Conservation (phyloP, 495 filamentous ascomycete species). For the Jackrogersella minutella region DNA sequence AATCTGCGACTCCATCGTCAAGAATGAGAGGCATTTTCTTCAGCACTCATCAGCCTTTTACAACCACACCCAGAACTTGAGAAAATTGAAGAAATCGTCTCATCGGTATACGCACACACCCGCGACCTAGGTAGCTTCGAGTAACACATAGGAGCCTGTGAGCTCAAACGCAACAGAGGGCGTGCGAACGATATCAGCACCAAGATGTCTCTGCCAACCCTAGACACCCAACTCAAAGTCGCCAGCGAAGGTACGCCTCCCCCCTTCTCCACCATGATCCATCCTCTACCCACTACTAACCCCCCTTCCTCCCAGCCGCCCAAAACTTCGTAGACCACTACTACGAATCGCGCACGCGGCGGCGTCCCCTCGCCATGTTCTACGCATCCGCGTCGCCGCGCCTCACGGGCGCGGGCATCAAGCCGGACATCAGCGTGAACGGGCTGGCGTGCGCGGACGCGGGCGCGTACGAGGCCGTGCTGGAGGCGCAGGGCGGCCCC, state of each 20-base stretch:
- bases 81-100: background rate
- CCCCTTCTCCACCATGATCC: background rate
- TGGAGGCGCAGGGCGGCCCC: slow-evolving; percentile 45
- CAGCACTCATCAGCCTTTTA: background rate
- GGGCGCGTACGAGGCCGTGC: slow-evolving; percentile 50
- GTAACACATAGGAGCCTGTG: too few relatives aligned
- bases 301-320: slow-evolving; percentile 45
- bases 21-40: background rate
- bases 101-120: background rate
- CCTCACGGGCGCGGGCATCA: slow-evolving; percentile 43
- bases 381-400: slow-evolving; percentile 50
- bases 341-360: slow-evolving; percentile 50
- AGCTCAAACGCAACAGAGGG: too few relatives aligned
- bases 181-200: background rate
- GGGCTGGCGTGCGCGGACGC: slow-evolving; percentile 44
- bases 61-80: background rate
- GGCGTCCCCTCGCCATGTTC: slow-evolving; percentile 43
- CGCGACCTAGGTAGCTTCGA: background rate
- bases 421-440: slow-evolving; percentile 58
- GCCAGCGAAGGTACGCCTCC: slow-evolving; percentile 37
- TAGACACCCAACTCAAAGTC: slow-evolving; percentile 39
- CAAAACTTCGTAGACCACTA: slow-evolving; percentile 52
- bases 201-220: slow-evolving; percentile 35
- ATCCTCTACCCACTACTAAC: background rate
- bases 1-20: background rate